Conservation (phyloP, 2,329 filamentous ascomycete genomes). For the Neospermospora avenae region DNA sequence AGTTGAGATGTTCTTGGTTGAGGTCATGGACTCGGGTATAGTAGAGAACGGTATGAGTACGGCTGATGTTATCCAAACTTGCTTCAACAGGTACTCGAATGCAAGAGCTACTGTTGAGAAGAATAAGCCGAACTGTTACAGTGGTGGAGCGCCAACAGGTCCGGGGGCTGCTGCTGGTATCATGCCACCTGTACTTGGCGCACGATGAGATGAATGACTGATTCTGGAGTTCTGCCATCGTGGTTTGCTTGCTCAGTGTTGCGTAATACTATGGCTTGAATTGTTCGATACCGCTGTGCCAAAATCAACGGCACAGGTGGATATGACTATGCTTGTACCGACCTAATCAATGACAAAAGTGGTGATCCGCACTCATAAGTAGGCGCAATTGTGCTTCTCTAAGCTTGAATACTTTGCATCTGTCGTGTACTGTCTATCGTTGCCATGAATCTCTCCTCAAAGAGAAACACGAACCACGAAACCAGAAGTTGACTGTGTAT, state of each 20-base stretch:
- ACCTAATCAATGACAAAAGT: background rate
- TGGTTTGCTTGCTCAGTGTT: background rate
- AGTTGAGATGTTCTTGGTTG: slow-evolving; percentile 19
- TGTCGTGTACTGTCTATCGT: too few species aligned
- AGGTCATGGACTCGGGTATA: slow-evolving; percentile 19
- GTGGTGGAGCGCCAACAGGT: background rate
- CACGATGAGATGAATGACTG: background rate
- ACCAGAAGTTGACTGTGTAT: too few species aligned
- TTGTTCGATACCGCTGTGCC: background rate
- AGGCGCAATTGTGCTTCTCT: too few species aligned
- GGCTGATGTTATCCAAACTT: slow-evolving; percentile 16
- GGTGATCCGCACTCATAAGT: too few species aligned
- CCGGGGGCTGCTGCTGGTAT: background rate
- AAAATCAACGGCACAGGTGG: background rate
- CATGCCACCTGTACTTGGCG: background rate
- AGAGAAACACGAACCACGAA: too few species aligned
- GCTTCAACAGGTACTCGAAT: slow-evolving; percentile 12
- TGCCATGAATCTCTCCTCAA: too few species aligned
- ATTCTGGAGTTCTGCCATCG: background rate
- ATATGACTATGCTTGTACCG: background rate
- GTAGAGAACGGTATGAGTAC: slow-evolving; percentile 13
- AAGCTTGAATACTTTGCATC: too few species aligned
- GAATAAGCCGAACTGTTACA: slow-evolving; percentile 23
- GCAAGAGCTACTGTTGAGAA: slow-evolving; percentile 21
- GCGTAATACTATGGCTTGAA: background rate